Base-by-base conservation (phyloP, 2,329 filamentous ascomycete species). In the Alternaria brassicae region DNA sequence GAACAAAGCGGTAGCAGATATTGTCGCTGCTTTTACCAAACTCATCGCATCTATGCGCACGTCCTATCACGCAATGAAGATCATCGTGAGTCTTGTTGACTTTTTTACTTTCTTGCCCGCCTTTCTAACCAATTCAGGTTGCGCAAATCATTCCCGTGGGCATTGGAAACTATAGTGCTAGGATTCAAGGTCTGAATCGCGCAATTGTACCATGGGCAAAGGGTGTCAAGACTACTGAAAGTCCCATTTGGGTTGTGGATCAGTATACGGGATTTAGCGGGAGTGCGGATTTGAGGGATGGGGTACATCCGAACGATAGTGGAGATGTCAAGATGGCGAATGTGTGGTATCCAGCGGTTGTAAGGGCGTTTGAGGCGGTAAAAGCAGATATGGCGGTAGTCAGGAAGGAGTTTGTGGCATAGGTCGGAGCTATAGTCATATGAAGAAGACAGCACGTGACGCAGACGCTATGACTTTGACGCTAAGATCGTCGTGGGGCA, bases 181-280 rank as follows among this genome's bases (percentile, higher is more conserved):
- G 75, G 42, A 77, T 81, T 32, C 72, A 79, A 63, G 70, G 66
- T 8, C 72, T 81, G 15, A 80, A 81, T 67, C 63, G 62, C 44
- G 77, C 76, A 13, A 81, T 81, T 52, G 63, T 72, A 7, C 62
- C 78, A 0, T 81, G 78, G 78, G 78, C 78, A 0, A 51, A 73
- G 44, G 76, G 74, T 0, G 70, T 78, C 15, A 80, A 80, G 65
- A 72, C 66, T 48, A 80, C 76, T 2, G 74, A 72, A 52, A 77
- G 74, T 1, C 78, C 78, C 2, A 79, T 81, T 64, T 80, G 75
- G 77, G 74, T 81, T 10, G 79, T 81, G 2, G 78, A 80, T 55
- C 79, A 80, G 62, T 80, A 78, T 56, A 78, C 77, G 0, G 77
- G 78, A 4, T 79, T 80, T 61, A 73, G 64, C 17, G 66, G 58